Evolutionary conservation across 768 basidiomycete genomes (phyloP), one percentile per base, ranked within the genome.

Genomic region (Russula lepida): DNA sequence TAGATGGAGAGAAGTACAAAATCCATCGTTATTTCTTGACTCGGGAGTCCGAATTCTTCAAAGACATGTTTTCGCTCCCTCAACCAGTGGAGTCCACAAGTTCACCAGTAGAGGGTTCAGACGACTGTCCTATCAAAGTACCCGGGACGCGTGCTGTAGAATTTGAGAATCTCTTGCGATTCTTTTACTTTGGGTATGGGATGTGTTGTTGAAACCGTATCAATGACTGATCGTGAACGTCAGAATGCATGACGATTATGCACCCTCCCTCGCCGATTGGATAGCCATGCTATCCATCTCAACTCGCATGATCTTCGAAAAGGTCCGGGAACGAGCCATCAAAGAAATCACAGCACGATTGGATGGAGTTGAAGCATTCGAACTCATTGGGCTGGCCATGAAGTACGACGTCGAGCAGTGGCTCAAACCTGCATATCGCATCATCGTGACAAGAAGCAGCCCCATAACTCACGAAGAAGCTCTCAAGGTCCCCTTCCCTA

Each of bases 101-200:
- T 15, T n/a, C n/a, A n/a, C n/a, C n/a, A n/a, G 39, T 44, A 28
- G 68, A 70, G 35, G 69, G 69, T 17, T 25, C 53, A 11, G 63
- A 60, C 32, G 64, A 69, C n/a, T 61, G 62, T 25, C 68, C 69
- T 0, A 57, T 70, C 39, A 30, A 19, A 7, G 21, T 70, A 28
- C 59, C 62, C 3, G 60, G 39, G 2, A 67, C 66, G 28, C 37
- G 53, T 25, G 41, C 17, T 12, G 43, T 41, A 0, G 67, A 68
- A 27, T 62, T 70, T n/a, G 60, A 65, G 2, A 43, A 50, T 9
- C 51, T 70, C 13, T 59, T 70, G 15, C 56, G 54, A 2, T 66
- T 66, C 44, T 64, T 70, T 43, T 67, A 68, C 47, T 59, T 44
- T 6, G 59, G 65, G 69, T 70, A 54, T 30, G 52, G 9, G 21